A percentile compares a stretch with the other conserved stretches of the same genome.
Conservation (phyloP, 352 stramenopile species). For the Albugo candida region DNA sequence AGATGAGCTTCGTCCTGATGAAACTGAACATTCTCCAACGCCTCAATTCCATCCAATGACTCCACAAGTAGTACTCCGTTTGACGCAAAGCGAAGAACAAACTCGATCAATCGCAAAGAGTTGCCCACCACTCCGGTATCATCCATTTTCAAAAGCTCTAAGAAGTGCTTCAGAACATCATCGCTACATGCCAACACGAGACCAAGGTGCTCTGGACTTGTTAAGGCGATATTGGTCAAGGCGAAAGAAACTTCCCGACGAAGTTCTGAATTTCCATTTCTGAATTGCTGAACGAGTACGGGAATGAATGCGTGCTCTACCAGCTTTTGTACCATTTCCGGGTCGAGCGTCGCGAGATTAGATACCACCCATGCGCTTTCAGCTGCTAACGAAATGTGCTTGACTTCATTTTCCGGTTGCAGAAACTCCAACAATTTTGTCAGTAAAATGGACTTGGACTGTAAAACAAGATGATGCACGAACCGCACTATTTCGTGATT, state of each 20-base stretch:
- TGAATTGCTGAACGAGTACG: conserved; percentile 35
- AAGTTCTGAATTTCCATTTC: conserved; percentile 37
- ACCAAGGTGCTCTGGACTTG: conserved; percentile 22
- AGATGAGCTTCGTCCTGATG: conserved; percentile 36
- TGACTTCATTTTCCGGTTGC: conserved; percentile 12
- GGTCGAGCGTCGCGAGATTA: conserved; percentile 46
- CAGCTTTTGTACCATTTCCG: conserved; percentile 27
- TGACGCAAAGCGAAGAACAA: conserved; percentile 38
- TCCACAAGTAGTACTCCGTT: conserved; percentile 39
- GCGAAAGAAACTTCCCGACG: conserved; percentile 55
- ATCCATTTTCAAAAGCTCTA: conserved; percentile 29
- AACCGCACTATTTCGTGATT: conserved; percentile 54
- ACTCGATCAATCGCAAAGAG: conserved; percentile 56
- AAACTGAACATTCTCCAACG: conserved; percentile 59
- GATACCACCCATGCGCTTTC: conserved; percentile 60
- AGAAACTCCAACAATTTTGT: conserved; percentile 38
- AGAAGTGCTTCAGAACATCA: conserved; percentile 31
- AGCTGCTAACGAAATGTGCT: conserved; percentile 20
- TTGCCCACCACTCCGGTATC: conserved; percentile 58
- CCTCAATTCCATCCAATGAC: conserved; percentile 45
- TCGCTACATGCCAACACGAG: conserved; percentile 31
- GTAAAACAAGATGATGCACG: conserved; percentile 19
- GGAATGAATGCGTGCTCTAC: conserved; percentile 28
- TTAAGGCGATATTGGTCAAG: conserved; percentile 51
- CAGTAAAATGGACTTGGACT: conserved; percentile 26